These are phyloP conservation scores for Bruguiera gymnorhiza DNA, from an alignment of 345 rosid species.

Conservation along the genomic window DNA sequence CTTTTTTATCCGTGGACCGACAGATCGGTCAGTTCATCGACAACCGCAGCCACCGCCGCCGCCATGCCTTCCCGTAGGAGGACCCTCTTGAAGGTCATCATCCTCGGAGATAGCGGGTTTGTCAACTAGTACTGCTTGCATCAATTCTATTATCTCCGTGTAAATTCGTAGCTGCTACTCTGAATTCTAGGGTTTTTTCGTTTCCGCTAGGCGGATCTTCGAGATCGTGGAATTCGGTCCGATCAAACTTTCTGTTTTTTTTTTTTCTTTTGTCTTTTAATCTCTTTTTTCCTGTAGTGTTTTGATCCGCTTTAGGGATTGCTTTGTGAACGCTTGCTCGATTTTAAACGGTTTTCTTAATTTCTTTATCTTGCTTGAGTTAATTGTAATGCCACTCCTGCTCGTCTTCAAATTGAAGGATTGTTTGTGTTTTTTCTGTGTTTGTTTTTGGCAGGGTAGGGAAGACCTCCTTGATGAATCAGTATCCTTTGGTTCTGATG, in stretches of 20 bases:
- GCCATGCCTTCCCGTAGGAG: conserved; percentile 20
- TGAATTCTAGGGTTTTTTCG: background rate
- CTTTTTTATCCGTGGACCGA: too few species aligned
- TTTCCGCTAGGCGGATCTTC: background rate
- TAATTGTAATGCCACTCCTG: too few species aligned
- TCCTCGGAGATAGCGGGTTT: conserved; percentile 23
- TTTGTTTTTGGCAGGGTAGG: conserved; percentile 14
- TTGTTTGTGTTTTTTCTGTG: background rate
- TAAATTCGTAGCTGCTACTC: background rate
- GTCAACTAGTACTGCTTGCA: background rate
- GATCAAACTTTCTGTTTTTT: too few species aligned
- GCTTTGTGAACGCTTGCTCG: too few species aligned
- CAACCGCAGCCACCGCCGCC: background rate
- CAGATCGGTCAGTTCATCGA: background rate
- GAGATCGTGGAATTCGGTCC: background rate
- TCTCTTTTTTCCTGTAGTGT: too few species aligned
- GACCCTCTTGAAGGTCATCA: conserved; percentile 20
- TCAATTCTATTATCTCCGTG: too few species aligned
- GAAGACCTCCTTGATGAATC: conserved; percentile 26
- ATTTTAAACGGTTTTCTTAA: too few species aligned
- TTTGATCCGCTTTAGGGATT: too few species aligned
- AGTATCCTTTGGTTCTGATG: conserved; percentile 7
- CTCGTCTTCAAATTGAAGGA: too few species aligned
- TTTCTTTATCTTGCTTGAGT: too few species aligned
- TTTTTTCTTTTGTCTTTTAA: too few species aligned